These are phyloP conservation scores for Ogataea nonfermentans DNA, from an alignment of 805 yeast species.

Conservation along the genomic window DNA sequence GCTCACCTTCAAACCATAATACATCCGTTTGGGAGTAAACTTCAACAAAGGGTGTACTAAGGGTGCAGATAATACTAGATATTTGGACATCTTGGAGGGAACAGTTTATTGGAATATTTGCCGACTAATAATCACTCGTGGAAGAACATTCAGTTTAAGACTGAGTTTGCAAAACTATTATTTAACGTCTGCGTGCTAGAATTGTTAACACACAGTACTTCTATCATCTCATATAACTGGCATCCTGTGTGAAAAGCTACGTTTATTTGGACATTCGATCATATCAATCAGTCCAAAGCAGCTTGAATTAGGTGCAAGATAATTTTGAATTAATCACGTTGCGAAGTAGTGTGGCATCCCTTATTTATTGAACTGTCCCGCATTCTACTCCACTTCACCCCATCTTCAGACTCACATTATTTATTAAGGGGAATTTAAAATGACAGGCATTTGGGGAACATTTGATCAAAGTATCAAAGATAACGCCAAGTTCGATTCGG, in stretches of 20 bases:
- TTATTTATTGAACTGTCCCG: conserved; percentile 6
- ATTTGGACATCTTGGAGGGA: no score
- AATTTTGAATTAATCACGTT: no score
- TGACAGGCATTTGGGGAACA: conserved; percentile 19
- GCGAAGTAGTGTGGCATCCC: neutral
- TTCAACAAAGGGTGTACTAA: neutral
- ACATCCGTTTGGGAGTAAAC: neutral
- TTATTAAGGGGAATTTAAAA: conserved; percentile 6
- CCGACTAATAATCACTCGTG: no score
- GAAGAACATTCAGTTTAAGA: no score
- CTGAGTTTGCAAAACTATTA: no score
- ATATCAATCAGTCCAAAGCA: no score
- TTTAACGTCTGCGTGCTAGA: no score
- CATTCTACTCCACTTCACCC: conserved; percentile 6
- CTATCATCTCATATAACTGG: neutral
- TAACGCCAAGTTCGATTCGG: conserved; percentile 9
- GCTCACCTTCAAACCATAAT: neutral
- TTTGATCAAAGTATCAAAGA: conserved; percentile 11
- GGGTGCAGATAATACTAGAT: neutral
- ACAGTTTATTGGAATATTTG: no score
- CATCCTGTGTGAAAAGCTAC: neutral
- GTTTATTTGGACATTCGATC: no score
- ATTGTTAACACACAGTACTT: no score
- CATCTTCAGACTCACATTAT: conserved; percentile 1
- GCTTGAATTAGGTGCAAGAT: no score